Conservation (phyloP, 257 asterid genomes). For the Ballota nigra region DNA sequence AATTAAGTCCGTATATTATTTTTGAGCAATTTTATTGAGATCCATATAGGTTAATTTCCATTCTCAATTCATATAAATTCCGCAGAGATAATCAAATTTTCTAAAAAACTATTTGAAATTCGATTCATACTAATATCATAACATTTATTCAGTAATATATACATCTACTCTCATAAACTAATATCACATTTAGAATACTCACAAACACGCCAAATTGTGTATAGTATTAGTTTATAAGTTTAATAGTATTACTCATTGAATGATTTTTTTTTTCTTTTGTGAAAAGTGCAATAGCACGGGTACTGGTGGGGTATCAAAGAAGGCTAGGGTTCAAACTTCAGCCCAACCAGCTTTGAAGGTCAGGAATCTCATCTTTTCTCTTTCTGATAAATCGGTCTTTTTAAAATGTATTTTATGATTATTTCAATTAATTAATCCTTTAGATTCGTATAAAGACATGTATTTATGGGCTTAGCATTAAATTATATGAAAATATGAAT, state of each 20-base stretch:
- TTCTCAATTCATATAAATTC: no score
- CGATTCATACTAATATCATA: no score
- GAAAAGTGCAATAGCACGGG: slow-evolving; percentile 65
- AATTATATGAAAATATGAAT: not conserved
- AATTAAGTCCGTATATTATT: no score
- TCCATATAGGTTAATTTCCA: not conserved
- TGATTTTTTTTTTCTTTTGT: slow-evolving; percentile 10
- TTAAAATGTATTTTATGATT: not conserved
- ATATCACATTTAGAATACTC: no score
- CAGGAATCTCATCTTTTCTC: slow-evolving; percentile 18
- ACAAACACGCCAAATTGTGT: no score
- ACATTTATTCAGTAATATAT: no score
- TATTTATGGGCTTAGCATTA: slow-evolving; percentile 5
- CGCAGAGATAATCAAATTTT: no score
- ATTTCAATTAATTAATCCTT: not conserved
- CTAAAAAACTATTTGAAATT: no score
- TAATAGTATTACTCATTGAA: no score
- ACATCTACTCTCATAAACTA: no score
- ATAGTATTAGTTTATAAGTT: no score
- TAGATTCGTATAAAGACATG: slow-evolving; percentile 9
- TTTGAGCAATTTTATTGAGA: not conserved
- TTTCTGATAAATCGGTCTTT: not conserved
- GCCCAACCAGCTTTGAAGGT: slow-evolving; percentile 87
- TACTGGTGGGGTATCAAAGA: slow-evolving; percentile 70
- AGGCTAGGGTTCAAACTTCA: slow-evolving; percentile 88